These are phyloP conservation scores for Colletotrichum noveboracense DNA, from an alignment of 2,329 filamentous ascomycete species.

Conservation along the genomic window DNA sequence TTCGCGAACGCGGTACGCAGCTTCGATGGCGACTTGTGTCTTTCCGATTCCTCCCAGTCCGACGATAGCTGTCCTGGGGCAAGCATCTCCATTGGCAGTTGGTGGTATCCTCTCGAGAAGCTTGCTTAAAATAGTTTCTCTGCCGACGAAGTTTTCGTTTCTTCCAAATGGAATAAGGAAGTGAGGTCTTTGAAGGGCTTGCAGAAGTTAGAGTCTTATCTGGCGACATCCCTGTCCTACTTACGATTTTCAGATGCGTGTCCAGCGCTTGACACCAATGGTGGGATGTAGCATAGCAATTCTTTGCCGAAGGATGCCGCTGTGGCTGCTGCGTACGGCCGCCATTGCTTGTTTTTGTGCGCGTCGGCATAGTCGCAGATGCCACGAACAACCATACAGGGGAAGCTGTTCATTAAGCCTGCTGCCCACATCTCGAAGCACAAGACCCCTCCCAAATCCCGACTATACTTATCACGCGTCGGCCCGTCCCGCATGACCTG, in stretches of 20 bases:
- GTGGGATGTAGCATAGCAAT: background rate
- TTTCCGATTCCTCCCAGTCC: constrained; percentile 42
- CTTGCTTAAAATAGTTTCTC: background rate
- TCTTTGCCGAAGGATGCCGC: constrained; percentile 30
- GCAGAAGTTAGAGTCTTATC: too few species aligned
- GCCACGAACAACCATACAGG: constrained; percentile 38
- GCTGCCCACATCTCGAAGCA: constrained; percentile 35
- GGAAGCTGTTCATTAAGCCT: constrained; percentile 27
- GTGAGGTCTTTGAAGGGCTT: background rate
- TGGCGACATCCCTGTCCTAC: background rate
- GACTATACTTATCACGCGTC: background rate
- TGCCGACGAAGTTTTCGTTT: background rate
- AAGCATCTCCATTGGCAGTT: constrained; percentile 14
- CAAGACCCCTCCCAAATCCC: background rate
- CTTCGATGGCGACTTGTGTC: constrained; percentile 43
- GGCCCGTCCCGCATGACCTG: constrained; percentile 17
- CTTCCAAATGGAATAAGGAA: background rate
- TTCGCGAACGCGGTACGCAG: constrained; percentile 29
- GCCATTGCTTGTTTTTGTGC: constrained; percentile 41
- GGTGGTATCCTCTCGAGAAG: constrained; percentile 22
- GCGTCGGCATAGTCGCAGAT: constrained; percentile 43
- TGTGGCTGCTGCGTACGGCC: constrained; percentile 35
- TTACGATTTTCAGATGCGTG: background rate
- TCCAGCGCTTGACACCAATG: background rate
- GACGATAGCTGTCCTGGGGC: constrained; percentile 29